Base-by-base conservation (phyloP, 139 green algal genomes). In the Ulvella scutata region DNA sequence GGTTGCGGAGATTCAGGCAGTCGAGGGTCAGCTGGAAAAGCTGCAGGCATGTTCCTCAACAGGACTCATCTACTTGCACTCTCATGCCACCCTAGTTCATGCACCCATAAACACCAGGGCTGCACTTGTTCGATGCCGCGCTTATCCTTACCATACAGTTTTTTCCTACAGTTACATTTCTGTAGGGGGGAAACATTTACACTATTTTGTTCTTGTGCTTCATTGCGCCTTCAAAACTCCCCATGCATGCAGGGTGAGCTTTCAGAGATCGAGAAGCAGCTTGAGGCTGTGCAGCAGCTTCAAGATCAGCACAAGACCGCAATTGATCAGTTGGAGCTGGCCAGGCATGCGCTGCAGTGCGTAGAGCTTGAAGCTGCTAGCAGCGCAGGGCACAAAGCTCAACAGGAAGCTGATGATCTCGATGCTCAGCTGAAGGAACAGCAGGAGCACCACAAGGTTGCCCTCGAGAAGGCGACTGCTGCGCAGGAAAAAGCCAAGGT, bases 281-380 rank as follows among this genome's bases (percentile, higher is more conserved):
- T 91, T 37, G 43, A 86, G 20, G 72, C 37, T 13, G 73, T 88
- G 60, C 76, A 79, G 20, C 74, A 76, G 0, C 77, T 81, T 0
- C 83, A 79, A 20, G 83, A 83, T 43, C 72, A 86, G 73, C 79
- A 90, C 78, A 74, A 85, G 26, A 88, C 84, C 84, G 89, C 79
- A 78, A 29, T 67, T n/a, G 85, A 93, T 75, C 81, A 95, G 81
- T 73, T 94, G 59, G 86, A 92, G 72, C 81, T 96, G 35, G 82
- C 86, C 74, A 76, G 83, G 74, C 88, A 95, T 74, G 76, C 79
- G 39, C 84, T 96, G 77, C 37, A 35, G 26, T 86, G 96, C 76
- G 78, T 93, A 79, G 73, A 90, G 76, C 79, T 89, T 76, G 82
- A 87, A 10, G 74, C 93, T 9, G 78, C 77, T 0, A 81, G 81